phyloP scores from a whole-genome alignment of 2,329 filamentous ascomycete genomes.

The Camillea tinctor region DNA sequence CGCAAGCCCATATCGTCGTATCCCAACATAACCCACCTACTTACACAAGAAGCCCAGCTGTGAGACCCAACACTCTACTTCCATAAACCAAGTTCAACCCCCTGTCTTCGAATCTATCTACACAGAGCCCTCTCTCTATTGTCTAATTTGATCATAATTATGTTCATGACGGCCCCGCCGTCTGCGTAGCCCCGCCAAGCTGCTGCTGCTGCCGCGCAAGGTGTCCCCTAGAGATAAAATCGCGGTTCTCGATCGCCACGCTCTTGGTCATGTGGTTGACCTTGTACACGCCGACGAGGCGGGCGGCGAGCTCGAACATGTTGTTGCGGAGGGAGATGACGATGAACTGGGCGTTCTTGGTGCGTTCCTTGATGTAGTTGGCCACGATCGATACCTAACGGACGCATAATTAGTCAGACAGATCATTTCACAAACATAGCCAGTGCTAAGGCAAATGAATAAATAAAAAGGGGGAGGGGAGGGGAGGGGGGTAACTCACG shows the following conservation, averaged over 20 bases:
- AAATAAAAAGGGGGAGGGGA: no score
- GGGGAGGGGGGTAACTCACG: constrained; percentile 54
- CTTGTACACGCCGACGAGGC: constrained; percentile 97
- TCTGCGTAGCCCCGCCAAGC: no score
- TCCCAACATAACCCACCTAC: no score
- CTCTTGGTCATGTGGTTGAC: constrained; percentile 99
- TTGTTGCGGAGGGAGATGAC: constrained; percentile 98
- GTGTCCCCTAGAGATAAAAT: constrained; percentile 57
- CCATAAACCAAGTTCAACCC: no score
- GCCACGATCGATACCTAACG: constrained; percentile 94
- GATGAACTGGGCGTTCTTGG: constrained; percentile 98
- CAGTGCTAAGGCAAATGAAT: background rate
- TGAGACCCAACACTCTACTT: no score
- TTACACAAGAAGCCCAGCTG: no score
- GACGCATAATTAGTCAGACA: background rate
- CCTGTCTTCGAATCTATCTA: no score
- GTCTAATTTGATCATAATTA: no score
- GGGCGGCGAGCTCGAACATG: constrained; percentile 98
- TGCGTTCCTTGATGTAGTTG: constrained; percentile 98
- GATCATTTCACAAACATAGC: constrained; percentile 9
- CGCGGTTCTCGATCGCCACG: constrained; percentile 81
- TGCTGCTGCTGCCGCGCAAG: constrained; percentile 13
- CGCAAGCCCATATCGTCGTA: no score
- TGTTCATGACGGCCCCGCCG: no score
- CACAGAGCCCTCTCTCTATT: no score